These are phyloP conservation scores for Panicum hallii DNA, from an alignment of 202 grass and related monocot genomes.

Conservation along the genomic window DNA sequence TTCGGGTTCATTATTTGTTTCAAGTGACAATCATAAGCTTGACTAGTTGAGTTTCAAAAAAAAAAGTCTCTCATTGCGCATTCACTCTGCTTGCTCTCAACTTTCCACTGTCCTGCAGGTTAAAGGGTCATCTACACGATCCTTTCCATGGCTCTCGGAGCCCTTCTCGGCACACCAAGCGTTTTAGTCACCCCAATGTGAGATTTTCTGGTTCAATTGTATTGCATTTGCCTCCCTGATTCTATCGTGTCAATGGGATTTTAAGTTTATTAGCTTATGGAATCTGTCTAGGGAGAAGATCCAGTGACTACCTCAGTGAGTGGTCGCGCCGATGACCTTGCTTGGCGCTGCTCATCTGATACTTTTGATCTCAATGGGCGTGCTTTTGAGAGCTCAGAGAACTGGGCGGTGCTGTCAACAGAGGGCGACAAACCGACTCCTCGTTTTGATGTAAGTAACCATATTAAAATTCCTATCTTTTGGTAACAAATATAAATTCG, in stretches of 20 bases:
- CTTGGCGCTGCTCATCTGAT: constrained; percentile 69
- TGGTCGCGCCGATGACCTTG: constrained; percentile 64
- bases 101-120: constrained; percentile 52
- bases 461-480: constrained; percentile 8
- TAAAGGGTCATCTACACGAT: constrained; percentile 89
- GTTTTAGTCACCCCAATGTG: constrained; percentile 67
- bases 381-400: constrained; percentile 76
- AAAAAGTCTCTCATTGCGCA: background rate
- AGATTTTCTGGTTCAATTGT: constrained; percentile 42
- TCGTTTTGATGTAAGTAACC: constrained; percentile 77
- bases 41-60: background rate
- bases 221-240: constrained; percentile 27
- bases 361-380: constrained; percentile 66
- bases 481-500: background rate
- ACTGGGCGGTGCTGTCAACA: constrained; percentile 77
- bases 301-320: constrained; percentile 71
- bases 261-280: constrained; percentile 32
- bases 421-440: constrained; percentile 80
- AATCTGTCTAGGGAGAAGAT: constrained; percentile 74
- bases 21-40: background rate
- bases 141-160: constrained; percentile 82
- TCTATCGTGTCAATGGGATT: constrained; percentile 22
- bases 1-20: background rate
- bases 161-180: constrained; percentile 64
- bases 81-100: constrained; percentile 32